Base-by-base conservation (phyloP, 2,329 filamentous ascomycete genomes). In the Microdochium trichocladiopsis region DNA sequence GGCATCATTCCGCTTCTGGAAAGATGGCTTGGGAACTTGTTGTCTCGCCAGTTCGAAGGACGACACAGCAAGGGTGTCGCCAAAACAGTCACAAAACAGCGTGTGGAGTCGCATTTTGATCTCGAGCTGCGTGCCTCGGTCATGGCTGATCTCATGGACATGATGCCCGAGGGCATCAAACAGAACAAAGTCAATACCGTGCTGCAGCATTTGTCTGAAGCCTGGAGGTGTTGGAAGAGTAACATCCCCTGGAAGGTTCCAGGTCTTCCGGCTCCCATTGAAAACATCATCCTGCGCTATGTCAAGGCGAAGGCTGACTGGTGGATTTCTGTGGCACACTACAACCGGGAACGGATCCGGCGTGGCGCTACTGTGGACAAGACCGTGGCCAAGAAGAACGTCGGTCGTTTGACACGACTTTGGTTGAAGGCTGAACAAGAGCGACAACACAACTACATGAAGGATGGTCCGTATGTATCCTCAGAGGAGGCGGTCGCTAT, bases 231-330 rank as follows among this genome's bases (percentile, higher is more conserved):
- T 75, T 99, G 94, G 94, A 99, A 99, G 85, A 96, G 92, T 72
- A 99, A 99, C 65, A 99, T 99, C 60, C 94, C 94, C 0, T 99
- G 94, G 94, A 99, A 99, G 75, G 94, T 99, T 2, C 94, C 94
- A 50, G 95, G 94, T 36, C 72, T 99, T 55, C 94, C 94, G 41
- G 95, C 95, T 14, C 93, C 94, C 0, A 97, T 99, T 57, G 94
- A 99, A 72, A 99, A 97, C 65, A 96, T 99, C 61, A 99, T 99
- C 63, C 78, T 99, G 56, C 88, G 94, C 63, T 99, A 99, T 62
- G 95, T 99, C 62, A 99, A 99, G 77, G 93, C 91, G 60, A 99
- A 99, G 77, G 94, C 94, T 18, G 94, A 99, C 68, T 99, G 94
- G 95, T 99, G 94, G 94, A 93, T 99, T 55, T 97, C 92, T 22